These are phyloP conservation scores for Mrakiaceae sp. DNA, from an alignment of 1,284 basidiomycete species.

Conservation along the genomic window DNA sequence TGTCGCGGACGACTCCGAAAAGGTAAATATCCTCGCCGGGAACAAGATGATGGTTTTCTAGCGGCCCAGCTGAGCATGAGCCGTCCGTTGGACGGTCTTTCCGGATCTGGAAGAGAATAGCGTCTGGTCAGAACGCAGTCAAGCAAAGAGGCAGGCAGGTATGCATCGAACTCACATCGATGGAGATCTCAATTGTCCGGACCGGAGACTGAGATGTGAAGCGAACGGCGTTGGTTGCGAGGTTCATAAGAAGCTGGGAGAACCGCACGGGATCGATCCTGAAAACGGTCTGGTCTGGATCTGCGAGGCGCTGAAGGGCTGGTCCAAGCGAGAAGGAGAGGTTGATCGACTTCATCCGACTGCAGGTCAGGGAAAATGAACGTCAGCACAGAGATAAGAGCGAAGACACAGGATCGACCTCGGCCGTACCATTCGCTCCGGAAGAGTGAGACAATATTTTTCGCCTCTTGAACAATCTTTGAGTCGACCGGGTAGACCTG, in stretches of 20 bases:
- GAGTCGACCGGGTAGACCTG: slow-evolving; percentile 10
- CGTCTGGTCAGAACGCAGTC: background rate
- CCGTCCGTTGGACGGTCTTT: background rate
- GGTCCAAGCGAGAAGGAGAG: background rate
- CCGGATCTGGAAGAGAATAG: background rate
- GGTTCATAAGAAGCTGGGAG: slow-evolving; percentile 28
- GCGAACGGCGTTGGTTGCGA: background rate
- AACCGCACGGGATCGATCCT: slow-evolving; percentile 32
- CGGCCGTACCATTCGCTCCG: slow-evolving; percentile 7
- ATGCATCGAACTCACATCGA: slow-evolving; percentile 25
- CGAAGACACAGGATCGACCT: background rate
- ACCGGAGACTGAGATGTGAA: slow-evolving; percentile 17
- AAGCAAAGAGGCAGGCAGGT: slow-evolving; percentile 21
- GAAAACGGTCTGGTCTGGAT: slow-evolving; percentile 17
- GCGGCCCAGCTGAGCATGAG: background rate
- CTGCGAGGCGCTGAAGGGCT: background rate
- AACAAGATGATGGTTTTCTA: background rate
- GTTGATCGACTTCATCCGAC: slow-evolving; percentile 16
- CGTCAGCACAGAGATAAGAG: too few species aligned
- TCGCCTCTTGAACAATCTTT: slow-evolving; percentile 5
- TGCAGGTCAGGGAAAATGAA: background rate
- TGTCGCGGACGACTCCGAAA: slow-evolving; percentile 24
- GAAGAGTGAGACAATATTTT: slow-evolving; percentile 6
- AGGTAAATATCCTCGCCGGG: background rate
- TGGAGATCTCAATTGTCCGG: slow-evolving; percentile 25